Conservation (phyloP, 2,329 filamentous ascomycete genomes). For the Ophiostoma himal-ulmi region DNA sequence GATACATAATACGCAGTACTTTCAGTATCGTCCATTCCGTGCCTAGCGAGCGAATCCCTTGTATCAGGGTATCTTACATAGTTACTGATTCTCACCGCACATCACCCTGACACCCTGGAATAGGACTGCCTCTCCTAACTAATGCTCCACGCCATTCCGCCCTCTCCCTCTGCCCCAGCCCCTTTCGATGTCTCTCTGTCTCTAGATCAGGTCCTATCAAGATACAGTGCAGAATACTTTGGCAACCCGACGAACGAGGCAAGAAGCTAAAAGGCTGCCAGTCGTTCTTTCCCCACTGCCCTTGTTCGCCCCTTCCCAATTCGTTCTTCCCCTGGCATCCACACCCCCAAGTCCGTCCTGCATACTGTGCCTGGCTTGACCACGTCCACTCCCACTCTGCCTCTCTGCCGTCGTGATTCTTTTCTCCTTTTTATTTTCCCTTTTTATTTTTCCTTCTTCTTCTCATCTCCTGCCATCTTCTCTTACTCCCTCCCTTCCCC, state of each 20-base stretch:
- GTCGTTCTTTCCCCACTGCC: slow-evolving; percentile 8
- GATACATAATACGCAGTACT: neutral
- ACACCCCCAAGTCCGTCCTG: neutral
- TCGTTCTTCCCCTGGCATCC: slow-evolving; percentile 11
- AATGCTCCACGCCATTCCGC: neutral
- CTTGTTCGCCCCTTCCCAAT: slow-evolving; percentile 12
- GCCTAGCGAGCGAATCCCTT: neutral
- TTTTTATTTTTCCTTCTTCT: slow-evolving; percentile 28
- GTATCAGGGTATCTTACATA: neutral
- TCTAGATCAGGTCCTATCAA: no score
- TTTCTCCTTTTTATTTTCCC: slow-evolving; percentile 20
- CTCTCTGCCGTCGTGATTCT: neutral
- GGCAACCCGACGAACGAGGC: no score
- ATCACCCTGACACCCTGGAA: neutral
- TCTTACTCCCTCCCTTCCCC: slow-evolving; percentile 26
- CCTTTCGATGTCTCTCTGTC: neutral
- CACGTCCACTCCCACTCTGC: neutral
- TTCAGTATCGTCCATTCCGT: neutral
- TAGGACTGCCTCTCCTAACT: neutral
- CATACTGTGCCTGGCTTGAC: neutral
- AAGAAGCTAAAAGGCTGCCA: neutral
- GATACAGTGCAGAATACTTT: neutral
- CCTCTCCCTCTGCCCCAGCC: neutral
- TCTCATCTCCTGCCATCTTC: slow-evolving; percentile 30
- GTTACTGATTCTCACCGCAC: neutral